Conservation (phyloP, 2,329 filamentous ascomycete species). For the Claviceps digitariae region DNA sequence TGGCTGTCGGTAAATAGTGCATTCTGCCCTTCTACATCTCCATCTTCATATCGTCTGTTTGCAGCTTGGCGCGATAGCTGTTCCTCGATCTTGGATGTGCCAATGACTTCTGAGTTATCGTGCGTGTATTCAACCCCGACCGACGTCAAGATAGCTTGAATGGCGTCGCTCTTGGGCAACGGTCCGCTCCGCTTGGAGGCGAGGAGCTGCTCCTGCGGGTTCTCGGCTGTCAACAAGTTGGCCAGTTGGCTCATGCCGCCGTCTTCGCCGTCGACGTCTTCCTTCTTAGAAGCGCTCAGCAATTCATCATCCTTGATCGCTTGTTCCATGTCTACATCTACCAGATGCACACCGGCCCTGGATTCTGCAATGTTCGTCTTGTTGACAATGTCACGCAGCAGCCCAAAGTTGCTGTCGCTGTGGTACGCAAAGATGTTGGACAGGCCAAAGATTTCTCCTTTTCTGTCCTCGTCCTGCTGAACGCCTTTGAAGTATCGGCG, state of each 20-base stretch:
- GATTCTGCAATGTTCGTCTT: slow-evolving; percentile 96
- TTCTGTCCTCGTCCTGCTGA: slow-evolving; percentile 66
- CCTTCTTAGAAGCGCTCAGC: slow-evolving; percentile 28
- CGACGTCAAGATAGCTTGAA: slow-evolving; percentile 77
- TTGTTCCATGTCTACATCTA: slow-evolving; percentile 60
- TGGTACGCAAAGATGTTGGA: slow-evolving; percentile 76
- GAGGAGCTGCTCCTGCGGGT: slow-evolving; percentile 24
- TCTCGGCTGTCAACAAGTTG: slow-evolving; percentile 31
- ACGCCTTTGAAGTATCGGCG: slow-evolving; percentile 92
- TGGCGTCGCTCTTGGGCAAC: slow-evolving; percentile 48
- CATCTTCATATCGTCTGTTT: slow-evolving; percentile 33
- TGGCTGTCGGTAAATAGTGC: slow-evolving; percentile 45
- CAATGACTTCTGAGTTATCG: slow-evolving; percentile 90
- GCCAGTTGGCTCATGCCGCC: slow-evolving; percentile 63
- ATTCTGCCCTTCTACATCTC: slow-evolving; percentile 34
- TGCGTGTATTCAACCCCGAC: slow-evolving; percentile 93
- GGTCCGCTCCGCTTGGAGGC: slow-evolving; percentile 23
- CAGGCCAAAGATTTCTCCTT: slow-evolving; percentile 89
- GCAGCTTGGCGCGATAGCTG: slow-evolving; percentile 66
- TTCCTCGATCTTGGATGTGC: slow-evolving; percentile 82
- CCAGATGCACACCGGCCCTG: slow-evolving; percentile 66
- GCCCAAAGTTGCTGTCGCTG: slow-evolving; percentile 58
- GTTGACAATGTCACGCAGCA: slow-evolving; percentile 92
- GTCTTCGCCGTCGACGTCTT: slow-evolving; percentile 43
- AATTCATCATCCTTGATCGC: slow-evolving; percentile 40